Evolutionary conservation across 2,329 filamentous ascomycete genomes (phyloP).

Genomic region (Scytalidium sp.): DNA sequence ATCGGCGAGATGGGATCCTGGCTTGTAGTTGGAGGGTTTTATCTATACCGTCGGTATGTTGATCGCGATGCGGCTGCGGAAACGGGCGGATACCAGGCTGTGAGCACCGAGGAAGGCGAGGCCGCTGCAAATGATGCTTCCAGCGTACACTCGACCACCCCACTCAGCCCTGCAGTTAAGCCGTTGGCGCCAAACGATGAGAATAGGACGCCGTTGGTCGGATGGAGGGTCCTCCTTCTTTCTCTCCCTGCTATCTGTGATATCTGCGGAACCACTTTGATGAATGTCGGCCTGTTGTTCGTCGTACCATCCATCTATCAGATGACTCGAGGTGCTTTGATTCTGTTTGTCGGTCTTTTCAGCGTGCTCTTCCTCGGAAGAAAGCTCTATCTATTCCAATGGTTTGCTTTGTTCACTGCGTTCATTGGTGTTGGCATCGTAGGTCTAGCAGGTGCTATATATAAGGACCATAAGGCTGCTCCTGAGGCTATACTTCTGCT

Average conservation of each 20-base stretch:
- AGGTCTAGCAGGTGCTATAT: slow-evolving; percentile 82
- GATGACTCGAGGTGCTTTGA: slow-evolving; percentile 93
- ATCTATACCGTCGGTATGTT: slow-evolving; percentile 59
- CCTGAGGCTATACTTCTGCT: slow-evolving; percentile 33
- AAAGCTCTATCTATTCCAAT: slow-evolving; percentile 82
- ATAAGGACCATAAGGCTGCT: slow-evolving; percentile 52
- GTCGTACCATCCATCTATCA: slow-evolving; percentile 97
- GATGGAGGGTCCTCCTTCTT: slow-evolving; percentile 70
- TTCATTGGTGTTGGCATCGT: slow-evolving; percentile 86
- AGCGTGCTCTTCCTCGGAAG: slow-evolving; percentile 86
- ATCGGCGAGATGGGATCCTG: slow-evolving; percentile 94
- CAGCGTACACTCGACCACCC: slow-evolving; percentile 40
- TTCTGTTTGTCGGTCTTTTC: slow-evolving; percentile 93
- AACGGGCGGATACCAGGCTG: slow-evolving; percentile 62
- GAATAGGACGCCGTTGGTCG: slow-evolving; percentile 59
- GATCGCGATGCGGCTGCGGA: slow-evolving; percentile 39
- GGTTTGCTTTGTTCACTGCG: slow-evolving; percentile 83
- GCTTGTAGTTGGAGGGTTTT: slow-evolving; percentile 75
- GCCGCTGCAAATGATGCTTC: slow-evolving; percentile 36
- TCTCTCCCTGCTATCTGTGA: slow-evolving; percentile 89
- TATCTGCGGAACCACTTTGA: slow-evolving; percentile 90
- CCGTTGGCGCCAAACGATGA: slow-evolving; percentile 50
- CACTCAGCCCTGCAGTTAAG: slow-evolving; percentile 48
- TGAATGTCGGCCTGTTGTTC: slow-evolving; percentile 93
- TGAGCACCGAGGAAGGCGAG: slow-evolving; percentile 44